Evolutionary conservation across 164 flowering plant species (phyloP).

Genomic region (Buxus sempervirens): DNA sequence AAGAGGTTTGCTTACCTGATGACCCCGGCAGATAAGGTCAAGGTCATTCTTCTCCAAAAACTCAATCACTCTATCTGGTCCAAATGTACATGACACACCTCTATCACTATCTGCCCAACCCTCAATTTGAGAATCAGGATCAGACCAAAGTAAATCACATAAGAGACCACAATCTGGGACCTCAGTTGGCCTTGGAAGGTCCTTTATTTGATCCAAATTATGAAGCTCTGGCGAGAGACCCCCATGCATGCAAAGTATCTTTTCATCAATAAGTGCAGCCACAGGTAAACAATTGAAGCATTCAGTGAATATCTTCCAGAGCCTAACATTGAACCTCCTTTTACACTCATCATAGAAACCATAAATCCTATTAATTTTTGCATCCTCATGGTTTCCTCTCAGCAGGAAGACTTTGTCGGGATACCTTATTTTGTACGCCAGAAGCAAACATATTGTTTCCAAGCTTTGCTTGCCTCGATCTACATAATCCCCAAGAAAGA

Average conservation of each 20-base stretch:
- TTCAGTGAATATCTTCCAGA: conserved; percentile 58
- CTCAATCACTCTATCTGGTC: conserved; percentile 42
- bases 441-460: conserved; percentile 56
- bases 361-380: conserved; percentile 55
- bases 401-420: conserved; percentile 43
- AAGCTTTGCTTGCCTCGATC: conserved; percentile 59
- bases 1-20: conserved; percentile 37
- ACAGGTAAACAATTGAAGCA: conserved; percentile 62
- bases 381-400: conserved; percentile 66
- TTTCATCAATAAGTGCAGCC: conserved; percentile 53
- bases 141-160: conserved; percentile 62
- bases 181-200: conserved; percentile 48
- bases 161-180: conserved; percentile 56
- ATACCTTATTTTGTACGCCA: conserved; percentile 52
- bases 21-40: conserved; percentile 60
- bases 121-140: conserved; percentile 40
- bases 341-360: conserved; percentile 63
- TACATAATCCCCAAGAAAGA: conserved; percentile 59
- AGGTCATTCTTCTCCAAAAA: conserved; percentile 53
- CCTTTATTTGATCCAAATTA: conserved; percentile 39
- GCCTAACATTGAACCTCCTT: conserved; percentile 54
- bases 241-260: conserved; percentile 61
- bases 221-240: conserved; percentile 53
- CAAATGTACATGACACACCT: conserved; percentile 57
- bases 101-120: conserved; percentile 58